Conservation (phyloP, 768 basidiomycete genomes). For the Lactarius indigo region DNA sequence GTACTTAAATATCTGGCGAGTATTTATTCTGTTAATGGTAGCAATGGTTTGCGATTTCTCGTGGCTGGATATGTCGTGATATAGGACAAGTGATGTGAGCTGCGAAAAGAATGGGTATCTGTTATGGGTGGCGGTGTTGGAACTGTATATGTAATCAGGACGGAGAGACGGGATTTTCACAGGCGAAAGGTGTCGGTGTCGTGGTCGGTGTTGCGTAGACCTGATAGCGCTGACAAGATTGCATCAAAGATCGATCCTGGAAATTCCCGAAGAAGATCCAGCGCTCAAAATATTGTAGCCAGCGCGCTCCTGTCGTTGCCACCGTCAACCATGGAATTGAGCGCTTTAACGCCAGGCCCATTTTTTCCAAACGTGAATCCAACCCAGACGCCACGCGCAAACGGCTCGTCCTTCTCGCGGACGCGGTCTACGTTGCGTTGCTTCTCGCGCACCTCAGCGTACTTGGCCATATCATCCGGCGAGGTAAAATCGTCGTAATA, state of each 20-base stretch:
- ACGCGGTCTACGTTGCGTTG: constrained; percentile 91
- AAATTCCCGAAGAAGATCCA: not conserved
- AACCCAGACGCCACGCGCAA: constrained; percentile 79
- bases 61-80: no score
- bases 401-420: constrained; percentile 78
- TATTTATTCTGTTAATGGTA: constrained; percentile 9
- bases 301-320: constrained; percentile 32
- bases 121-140: not conserved
- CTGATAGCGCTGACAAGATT: not conserved
- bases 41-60: not conserved
- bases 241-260: constrained; percentile 6
- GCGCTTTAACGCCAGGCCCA: constrained; percentile 56
- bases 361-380: constrained; percentile 92
- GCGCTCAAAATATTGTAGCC: constrained; percentile 35
- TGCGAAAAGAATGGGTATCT: not conserved
- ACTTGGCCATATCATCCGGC: constrained; percentile 95
- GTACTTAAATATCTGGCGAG: constrained; percentile 1
- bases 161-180: not conserved
- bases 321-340: constrained; percentile 26
- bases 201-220: not conserved
- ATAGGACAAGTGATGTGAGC: not conserved
- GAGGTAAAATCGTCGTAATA: constrained; percentile 92
- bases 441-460: constrained; percentile 97
- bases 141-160: not conserved
- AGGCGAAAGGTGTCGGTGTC: no score